Conservation (phyloP, 257 asterid genomes). For the Solanum boliviense region DNA sequence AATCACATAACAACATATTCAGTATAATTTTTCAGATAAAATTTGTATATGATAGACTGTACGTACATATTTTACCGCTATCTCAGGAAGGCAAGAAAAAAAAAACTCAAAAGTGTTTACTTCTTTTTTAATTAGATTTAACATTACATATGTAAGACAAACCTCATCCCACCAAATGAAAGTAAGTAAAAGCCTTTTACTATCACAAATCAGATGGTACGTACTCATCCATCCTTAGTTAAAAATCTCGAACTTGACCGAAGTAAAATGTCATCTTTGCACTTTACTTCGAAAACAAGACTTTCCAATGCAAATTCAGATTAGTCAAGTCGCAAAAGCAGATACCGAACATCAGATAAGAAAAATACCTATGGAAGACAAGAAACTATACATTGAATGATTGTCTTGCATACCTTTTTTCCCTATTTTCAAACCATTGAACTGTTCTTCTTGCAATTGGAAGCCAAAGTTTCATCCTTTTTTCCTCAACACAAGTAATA, state of each 20-base stretch:
- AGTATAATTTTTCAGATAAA: rapidly evolving
- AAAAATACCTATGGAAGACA: not conserved
- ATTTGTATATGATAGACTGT: rapidly evolving
- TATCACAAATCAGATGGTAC: not conserved
- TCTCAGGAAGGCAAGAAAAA: not conserved
- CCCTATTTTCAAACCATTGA: conserved; percentile 68
- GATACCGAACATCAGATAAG: not conserved
- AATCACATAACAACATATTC: not conserved
- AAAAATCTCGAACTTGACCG: rapidly evolving
- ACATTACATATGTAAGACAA: not conserved
- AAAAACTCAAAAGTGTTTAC: not conserved
- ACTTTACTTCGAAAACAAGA: not conserved
- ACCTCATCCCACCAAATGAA: not conserved
- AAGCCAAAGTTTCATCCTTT: conserved; percentile 50
- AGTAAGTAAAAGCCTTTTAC: not conserved
- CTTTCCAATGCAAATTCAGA: not conserved
- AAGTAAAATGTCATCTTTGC: not conserved
- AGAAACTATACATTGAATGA: conserved; percentile 3
- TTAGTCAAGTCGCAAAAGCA: not conserved
- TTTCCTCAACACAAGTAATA: conserved; percentile 12
- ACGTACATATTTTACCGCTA: not conserved
- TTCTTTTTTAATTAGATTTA: not conserved
- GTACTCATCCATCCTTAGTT: not conserved
- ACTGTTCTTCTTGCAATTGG: conserved; percentile 80
- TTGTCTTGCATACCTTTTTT: conserved; percentile 18